Evolutionary conservation across 192 early-diverging fungal species (phyloP), one percentile per base, ranked within the genome.

Genomic region (Phlyctochytrium bullatum): DNA sequence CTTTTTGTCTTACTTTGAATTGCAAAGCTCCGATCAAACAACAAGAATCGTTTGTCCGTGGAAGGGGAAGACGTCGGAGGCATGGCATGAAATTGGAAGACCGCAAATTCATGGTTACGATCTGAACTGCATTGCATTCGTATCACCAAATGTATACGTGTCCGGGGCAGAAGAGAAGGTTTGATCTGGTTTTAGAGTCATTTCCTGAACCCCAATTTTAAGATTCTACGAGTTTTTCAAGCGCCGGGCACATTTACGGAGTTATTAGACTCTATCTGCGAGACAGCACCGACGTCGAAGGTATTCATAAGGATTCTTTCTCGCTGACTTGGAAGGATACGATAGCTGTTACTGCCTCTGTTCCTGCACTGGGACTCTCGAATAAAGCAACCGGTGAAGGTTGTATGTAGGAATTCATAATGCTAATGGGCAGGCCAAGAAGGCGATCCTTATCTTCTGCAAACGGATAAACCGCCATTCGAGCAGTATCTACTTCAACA

Each of bases 81-180:
- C n/a, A n/a, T 97, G 93, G 95, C 93, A 92, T 75, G 97, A 98
- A 74, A 83, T 95, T 32, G 92, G 89, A 3, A 82, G 97, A 6
- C 92, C 97, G 31, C 97, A 98, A 77, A 91, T 97, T 50, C 97
- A 98, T 68, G 97, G 97, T 2, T 97, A 97, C 73, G 92, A 96
- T 72, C 77, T 95, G 61, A 85, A 92, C 34, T 94, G 92, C 73
- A 77, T 95, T 24, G 86, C 91, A 0, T 94, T 96, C 64, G 75
- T 90, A 6, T 62, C 85, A 62, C 74, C 83, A 27, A 91, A 88
- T 76, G 75, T 73, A 51, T 96, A 89, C 78, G 90, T 93, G 3
- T 86, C 87, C 60, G 97, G 91, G 10, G 92, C 95, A 27, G 97
- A 98, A 68, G 97, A 98, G 67, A 98, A 97, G 73, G 88, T 88